phyloP scores from a whole-genome alignment of 768 basidiomycete genomes.

The Trametes cinnabarina region DNA sequence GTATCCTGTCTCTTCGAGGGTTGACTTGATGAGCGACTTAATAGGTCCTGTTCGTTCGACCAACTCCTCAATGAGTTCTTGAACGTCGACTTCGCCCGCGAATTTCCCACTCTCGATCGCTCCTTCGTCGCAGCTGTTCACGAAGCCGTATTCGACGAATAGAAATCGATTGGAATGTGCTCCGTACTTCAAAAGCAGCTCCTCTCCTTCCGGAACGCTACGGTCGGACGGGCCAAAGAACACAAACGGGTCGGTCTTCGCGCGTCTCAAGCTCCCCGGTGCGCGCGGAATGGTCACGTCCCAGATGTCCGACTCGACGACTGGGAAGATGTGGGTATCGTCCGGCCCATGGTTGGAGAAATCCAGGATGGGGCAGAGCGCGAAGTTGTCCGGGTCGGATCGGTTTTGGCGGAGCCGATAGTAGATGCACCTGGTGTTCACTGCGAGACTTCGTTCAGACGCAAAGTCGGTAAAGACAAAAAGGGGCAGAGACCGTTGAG shows the following conservation, averaged over 20 bases:
- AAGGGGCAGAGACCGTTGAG: conserved; percentile 61
- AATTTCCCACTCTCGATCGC: conserved; percentile 28
- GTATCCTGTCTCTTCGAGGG: conserved; percentile 65
- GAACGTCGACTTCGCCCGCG: conserved; percentile 62
- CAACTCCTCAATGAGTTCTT: conserved; percentile 48
- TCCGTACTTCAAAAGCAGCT: conserved; percentile 80
- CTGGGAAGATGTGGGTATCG: conserved; percentile 44
- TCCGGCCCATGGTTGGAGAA: conserved; percentile 75
- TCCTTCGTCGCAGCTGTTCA: conserved; percentile 38
- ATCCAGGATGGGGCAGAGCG: conserved; percentile 87
- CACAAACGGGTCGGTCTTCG: conserved; percentile 38
- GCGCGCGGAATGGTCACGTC: conserved; percentile 32
- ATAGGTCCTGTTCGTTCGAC: conserved; percentile 43
- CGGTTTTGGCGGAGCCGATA: conserved; percentile 50
- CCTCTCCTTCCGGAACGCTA: conserved; percentile 49
- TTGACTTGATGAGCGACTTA: conserved; percentile 47
- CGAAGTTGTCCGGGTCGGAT: conserved; percentile 71
- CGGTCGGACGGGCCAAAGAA: conserved; percentile 41
- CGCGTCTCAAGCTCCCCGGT: conserved; percentile 30
- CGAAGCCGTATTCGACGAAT: conserved; percentile 91
- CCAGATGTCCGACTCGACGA: conserved; percentile 33
- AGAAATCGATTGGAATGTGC: conserved; percentile 72
- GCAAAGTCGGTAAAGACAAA: neutral
- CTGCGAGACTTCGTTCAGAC: conserved; percentile 37
- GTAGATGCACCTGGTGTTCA: conserved; percentile 91